These are phyloP conservation scores for Fusarium anguioides DNA, from an alignment of 2,329 filamentous ascomycete genomes.

Conservation along the genomic window DNA sequence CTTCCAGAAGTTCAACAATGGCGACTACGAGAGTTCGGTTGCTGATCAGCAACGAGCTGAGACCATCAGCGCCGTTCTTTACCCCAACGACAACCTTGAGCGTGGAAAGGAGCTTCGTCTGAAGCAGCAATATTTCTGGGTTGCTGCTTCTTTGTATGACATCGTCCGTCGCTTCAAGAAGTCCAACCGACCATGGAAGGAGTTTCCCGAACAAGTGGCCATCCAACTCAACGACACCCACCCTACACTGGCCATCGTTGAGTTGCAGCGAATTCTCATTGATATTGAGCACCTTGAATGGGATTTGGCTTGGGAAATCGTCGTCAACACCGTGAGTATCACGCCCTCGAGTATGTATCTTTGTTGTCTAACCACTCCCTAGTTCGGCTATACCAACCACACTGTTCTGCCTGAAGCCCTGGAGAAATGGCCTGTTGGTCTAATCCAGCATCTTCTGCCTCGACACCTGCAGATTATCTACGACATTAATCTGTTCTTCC, in stretches of 20 bases:
- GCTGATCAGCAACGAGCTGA: conserved; percentile 99
- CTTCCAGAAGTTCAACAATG: conserved; percentile 99
- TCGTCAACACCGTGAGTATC: conserved; percentile 70
- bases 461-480: conserved; percentile 97
- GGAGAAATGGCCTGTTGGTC: conserved; percentile 97
- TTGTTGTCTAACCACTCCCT: conserved; percentile 31
- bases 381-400: conserved; percentile 98
- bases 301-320: conserved; percentile 90
- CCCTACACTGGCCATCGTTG: conserved; percentile 94
- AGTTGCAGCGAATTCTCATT: conserved; percentile 90
- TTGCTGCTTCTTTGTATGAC: conserved; percentile 93
- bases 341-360: neutral
- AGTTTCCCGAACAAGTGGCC: conserved; percentile 94
- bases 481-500: conserved; percentile 95
- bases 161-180: conserved; percentile 99
- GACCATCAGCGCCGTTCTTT: conserved; percentile 96
- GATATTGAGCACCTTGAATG: conserved; percentile 92
- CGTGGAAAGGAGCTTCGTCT: conserved; percentile 95
- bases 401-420: conserved; percentile 96
- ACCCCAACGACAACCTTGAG: conserved; percentile 97
- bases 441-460: conserved; percentile 92
- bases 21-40: conserved; percentile 97
- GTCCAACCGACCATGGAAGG: conserved; percentile 87
- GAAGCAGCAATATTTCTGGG: conserved; percentile 99
- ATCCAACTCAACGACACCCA: conserved; percentile 99